Base-by-base conservation (phyloP, 371 early-diverging fungal genomes). In the Nematocida sp. region DNA sequence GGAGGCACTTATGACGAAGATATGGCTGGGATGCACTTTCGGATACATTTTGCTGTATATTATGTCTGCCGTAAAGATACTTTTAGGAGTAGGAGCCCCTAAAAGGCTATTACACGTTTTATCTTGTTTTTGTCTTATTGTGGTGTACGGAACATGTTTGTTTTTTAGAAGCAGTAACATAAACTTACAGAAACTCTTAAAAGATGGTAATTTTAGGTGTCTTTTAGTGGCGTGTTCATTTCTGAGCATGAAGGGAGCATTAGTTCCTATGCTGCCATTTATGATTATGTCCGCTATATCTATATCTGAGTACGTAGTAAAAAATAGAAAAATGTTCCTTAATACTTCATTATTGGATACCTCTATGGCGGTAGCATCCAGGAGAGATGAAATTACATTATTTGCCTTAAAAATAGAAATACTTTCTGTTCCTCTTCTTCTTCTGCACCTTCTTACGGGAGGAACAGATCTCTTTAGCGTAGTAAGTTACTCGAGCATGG, bases 211-310 rank as follows among this genome's bases (percentile, higher is more conserved):
- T 32, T 68, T 68, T 40, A 68, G 69, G 49, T 68, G 69, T 25
- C 28, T 68, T 7, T 30, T 68, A 36, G 69, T 68, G 2, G 55
- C 59, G 4, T 56, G 69, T 35, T 68, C 69, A 9, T 30, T 68
- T 20, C 51, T 68, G 9, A 36, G 57, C 13, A 56, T 68, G 45
- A 65, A 39, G 28, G 32, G 69, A 26, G 39, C 45, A 13, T 20
- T 67, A 18, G 39, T 77, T 20, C 78, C 75, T 36, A 79, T 82
- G 23, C 38, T 79, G 25, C 82, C 82, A 3, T 82, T 80, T 54
- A 78, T 77, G 38, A 28, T 82, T 13, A 63, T 82, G 55, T 47
- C 79, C 26, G 7, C 76, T 9, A 76, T 77, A 42, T 80, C 80
- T 35, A 23, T 77, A 13, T 49, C 56, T 28, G 39, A 50, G 1